These are phyloP conservation scores for Clitoria ternatea DNA, from an alignment of 306 rosid genomes.

Conservation along the genomic window DNA sequence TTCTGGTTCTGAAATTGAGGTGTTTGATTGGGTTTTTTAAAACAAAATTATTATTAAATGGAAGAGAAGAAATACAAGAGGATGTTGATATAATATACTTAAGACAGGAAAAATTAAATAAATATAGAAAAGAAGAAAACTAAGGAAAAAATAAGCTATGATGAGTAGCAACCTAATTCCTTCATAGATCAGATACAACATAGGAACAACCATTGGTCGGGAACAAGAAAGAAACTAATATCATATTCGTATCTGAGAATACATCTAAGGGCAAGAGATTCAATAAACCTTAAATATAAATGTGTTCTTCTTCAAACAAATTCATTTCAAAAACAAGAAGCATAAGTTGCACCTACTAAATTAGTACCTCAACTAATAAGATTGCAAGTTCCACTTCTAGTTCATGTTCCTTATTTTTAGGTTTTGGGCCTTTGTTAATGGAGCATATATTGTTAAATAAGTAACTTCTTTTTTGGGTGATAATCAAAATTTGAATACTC, in stretches of 20 bases:
- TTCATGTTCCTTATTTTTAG: conserved; percentile 41
- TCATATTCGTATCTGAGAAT: not conserved
- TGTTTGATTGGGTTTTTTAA: not conserved
- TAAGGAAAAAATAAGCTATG: not conserved
- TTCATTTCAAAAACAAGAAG: conserved; percentile 13
- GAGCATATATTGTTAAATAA: conserved; percentile 14
- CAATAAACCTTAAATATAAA: not conserved
- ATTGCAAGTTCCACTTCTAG: conserved; percentile 67
- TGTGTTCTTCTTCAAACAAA: conserved; percentile 4
- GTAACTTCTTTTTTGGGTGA: not conserved
- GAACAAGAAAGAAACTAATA: not conserved
- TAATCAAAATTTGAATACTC: not conserved
- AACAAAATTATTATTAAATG: not conserved
- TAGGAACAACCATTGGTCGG: not conserved
- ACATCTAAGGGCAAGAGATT: not conserved
- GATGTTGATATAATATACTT: not conserved
- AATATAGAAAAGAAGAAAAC: not conserved
- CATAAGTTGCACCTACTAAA: not conserved
- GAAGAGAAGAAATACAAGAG: not conserved
- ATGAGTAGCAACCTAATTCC: not conserved
- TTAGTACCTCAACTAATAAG: conserved; percentile 81
- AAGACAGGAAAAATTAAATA: not conserved
- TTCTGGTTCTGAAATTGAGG: not conserved
- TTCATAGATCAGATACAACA: not conserved
- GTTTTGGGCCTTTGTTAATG: conserved; percentile 53